Evolutionary conservation across 306 rosid species (phyloP).

Genomic region (Cucumis melo): DNA sequence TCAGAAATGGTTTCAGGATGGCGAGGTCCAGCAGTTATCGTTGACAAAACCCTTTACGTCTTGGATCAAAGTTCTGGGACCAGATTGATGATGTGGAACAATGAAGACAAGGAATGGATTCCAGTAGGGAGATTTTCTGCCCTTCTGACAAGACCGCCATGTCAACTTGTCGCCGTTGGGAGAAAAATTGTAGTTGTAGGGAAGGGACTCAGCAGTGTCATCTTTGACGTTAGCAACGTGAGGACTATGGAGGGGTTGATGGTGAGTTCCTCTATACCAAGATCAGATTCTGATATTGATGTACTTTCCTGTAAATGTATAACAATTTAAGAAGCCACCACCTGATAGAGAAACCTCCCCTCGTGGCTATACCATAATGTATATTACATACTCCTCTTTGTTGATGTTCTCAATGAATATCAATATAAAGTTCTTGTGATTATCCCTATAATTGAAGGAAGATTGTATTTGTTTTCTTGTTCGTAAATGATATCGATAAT

Average conservation of each 20-base stretch:
- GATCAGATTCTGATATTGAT: conserved; percentile 31
- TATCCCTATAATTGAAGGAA: background rate
- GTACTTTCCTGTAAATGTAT: conserved; percentile 66
- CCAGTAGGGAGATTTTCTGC: conserved; percentile 63
- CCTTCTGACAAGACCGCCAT: conserved; percentile 71
- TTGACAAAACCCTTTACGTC: conserved; percentile 42
- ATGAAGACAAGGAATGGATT: conserved; percentile 49
- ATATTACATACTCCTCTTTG: background rate
- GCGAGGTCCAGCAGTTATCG: conserved; percentile 80
- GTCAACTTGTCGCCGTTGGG: conserved; percentile 62
- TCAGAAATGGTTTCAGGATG: conserved; percentile 70
- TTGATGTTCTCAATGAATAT: background rate
- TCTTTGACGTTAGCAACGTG: conserved; percentile 45
- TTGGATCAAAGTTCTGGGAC: conserved; percentile 74
- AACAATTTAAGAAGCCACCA: conserved; percentile 22
- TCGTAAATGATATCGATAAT: background rate
- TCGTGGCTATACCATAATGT: background rate
- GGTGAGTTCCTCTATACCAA: conserved; percentile 57
- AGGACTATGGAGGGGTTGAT: conserved; percentile 42
- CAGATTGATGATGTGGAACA: conserved; percentile 59
- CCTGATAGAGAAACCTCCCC: background rate
- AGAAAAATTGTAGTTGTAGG: conserved; percentile 54
- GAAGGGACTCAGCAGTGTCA: conserved; percentile 72
- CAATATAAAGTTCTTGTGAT: background rate
- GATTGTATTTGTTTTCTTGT: background rate